Evolutionary conservation across 1,284 basidiomycete species (phyloP).

Genomic region (Veloboletus limbatus): DNA sequence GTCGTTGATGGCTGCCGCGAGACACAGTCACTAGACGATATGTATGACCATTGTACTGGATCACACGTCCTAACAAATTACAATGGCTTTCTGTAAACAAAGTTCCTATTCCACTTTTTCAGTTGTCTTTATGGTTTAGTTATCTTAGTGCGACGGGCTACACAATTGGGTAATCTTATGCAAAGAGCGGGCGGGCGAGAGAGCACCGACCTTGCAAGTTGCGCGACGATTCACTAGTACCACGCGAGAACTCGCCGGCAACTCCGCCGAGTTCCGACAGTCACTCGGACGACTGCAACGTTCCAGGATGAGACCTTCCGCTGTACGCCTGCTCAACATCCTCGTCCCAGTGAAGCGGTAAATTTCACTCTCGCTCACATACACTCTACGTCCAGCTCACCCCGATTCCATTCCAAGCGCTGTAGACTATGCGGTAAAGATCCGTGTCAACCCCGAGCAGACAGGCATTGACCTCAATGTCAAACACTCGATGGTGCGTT

Average conservation of each 20-base stretch:
- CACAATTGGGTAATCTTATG: no score
- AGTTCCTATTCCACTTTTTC: no score
- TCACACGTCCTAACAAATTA: no score
- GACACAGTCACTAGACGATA: constrained; percentile 11
- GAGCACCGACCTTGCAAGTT: no score
- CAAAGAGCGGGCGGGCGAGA: no score
- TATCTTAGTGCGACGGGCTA: no score
- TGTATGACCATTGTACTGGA: no score
- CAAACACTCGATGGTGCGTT: constrained; percentile 92
- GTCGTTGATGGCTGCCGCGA: constrained; percentile 29
- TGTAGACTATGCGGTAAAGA: constrained; percentile 88
- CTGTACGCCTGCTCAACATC: constrained; percentile 75
- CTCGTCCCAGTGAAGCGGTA: constrained; percentile 90
- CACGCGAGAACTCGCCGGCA: no score
- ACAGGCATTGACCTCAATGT: constrained; percentile 93
- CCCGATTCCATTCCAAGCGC: constrained; percentile 43
- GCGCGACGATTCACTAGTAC: no score
- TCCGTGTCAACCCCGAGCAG: constrained; percentile 88
- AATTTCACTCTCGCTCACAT: constrained; percentile 19
- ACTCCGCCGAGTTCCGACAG: constrained; percentile 18
- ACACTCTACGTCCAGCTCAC: not conserved
- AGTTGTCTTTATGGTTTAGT: no score
- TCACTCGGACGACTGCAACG: constrained; percentile 10
- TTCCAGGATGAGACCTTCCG: constrained; percentile 80
- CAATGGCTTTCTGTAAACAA: no score